These are phyloP conservation scores for Saturnispora mendoncae DNA, from an alignment of 805 yeast genomes.

Conservation along the genomic window DNA sequence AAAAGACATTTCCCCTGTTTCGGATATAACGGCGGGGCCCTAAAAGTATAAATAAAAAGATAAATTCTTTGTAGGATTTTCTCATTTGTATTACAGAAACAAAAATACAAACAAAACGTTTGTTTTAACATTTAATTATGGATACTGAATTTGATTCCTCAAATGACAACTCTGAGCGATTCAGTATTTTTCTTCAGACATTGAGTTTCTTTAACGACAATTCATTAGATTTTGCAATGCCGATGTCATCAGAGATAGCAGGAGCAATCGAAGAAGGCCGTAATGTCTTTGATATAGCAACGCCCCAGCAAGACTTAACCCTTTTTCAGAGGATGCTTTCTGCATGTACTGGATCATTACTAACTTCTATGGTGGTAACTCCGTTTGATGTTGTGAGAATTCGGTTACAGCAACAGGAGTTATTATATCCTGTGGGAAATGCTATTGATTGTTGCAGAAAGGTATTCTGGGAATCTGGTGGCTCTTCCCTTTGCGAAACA, in stretches of 20 bases:
- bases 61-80: too few species aligned
- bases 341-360: conserved; percentile 66
- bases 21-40: conserved; percentile 6
- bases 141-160: not conserved
- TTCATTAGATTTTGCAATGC: conserved; percentile 21
- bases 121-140: too few species aligned
- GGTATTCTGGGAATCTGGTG: conserved; percentile 29
- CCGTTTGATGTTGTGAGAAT: conserved; percentile 78
- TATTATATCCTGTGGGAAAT: conserved; percentile 34
- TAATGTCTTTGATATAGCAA: conserved; percentile 10
- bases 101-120: too few species aligned
- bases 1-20: not conserved
- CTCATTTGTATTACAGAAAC: too few species aligned
- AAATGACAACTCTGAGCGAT: conserved; percentile 5
- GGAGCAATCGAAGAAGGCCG: conserved; percentile 32
- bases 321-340: conserved; percentile 61
- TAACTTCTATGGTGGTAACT: conserved; percentile 66
- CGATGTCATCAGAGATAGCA: conserved; percentile 33
- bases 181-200: conserved; percentile 8
- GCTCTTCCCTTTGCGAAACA: conserved; percentile 25
- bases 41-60: not conserved
- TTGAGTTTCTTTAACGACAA: conserved; percentile 6
- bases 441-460: conserved; percentile 29
- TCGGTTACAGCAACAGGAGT: conserved; percentile 68
- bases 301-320: conserved; percentile 30